phyloP scores from a whole-genome alignment of 495 filamentous ascomycete genomes.

The Rostrohypoxylon terebratum region DNA sequence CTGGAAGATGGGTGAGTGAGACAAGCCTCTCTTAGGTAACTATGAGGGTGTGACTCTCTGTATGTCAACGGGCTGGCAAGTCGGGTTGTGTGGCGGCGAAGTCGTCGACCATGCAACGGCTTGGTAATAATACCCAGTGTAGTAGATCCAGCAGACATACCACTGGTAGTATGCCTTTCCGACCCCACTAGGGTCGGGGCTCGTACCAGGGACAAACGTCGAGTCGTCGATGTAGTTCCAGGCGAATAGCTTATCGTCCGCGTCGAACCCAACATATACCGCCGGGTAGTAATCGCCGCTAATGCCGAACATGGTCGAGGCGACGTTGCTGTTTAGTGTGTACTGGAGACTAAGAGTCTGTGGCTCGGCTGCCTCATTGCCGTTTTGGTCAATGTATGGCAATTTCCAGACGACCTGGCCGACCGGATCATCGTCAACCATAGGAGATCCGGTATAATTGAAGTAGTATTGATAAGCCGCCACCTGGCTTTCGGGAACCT shows the following conservation, averaged over 20 bases:
- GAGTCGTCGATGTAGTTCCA: conserved; percentile 60
- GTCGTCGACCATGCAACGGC: conserved; percentile 63
- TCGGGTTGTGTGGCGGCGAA: conserved; percentile 65
- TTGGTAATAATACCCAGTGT: conserved; percentile 62
- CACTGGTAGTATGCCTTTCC: conserved; percentile 56
- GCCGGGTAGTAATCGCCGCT: conserved; percentile 29
- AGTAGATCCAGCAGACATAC: conserved; percentile 65
- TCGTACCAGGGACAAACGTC: conserved; percentile 36
- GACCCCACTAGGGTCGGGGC: conserved; percentile 25
- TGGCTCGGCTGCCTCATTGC: conserved; percentile 48
- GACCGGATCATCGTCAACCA: conserved; percentile 35
- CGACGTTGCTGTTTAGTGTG: conserved; percentile 64
- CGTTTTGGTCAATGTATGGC: conserved; percentile 39
- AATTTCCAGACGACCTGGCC: conserved; percentile 61
- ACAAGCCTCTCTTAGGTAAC: not conserved
- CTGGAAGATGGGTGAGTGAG: not conserved
- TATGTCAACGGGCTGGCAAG: conserved; percentile 63
- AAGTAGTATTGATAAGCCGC: conserved; percentile 48
- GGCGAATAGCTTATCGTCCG: conserved; percentile 55
- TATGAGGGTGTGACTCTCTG: conserved; percentile 36
- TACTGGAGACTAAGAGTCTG: conserved; percentile 56
- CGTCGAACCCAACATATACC: conserved; percentile 59
- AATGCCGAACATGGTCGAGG: conserved; percentile 57
- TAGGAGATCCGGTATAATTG: conserved; percentile 55
- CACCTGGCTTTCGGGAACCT: conserved; percentile 14